phyloP scores from a whole-genome alignment of 768 basidiomycete genomes.

The Favolaschia claudopus region DNA sequence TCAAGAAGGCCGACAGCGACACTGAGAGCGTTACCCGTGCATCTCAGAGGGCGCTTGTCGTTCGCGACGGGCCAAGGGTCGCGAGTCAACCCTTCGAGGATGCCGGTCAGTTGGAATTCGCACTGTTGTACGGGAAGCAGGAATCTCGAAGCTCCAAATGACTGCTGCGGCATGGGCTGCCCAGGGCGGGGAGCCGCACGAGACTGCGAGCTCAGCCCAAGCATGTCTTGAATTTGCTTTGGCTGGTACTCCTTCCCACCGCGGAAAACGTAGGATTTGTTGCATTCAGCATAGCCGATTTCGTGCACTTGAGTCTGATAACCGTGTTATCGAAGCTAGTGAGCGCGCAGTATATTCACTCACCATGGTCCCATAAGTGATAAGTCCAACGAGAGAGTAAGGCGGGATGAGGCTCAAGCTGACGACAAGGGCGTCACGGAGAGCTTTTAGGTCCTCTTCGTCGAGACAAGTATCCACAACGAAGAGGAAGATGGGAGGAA shows the following conservation, averaged over 20 bases:
- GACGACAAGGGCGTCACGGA: conserved; percentile 94
- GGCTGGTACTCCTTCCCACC: conserved; percentile 96
- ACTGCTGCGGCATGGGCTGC: conserved; percentile 79
- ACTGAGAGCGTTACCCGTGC: conserved; percentile 93
- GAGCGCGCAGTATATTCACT: conserved; percentile 28
- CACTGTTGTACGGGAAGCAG: conserved; percentile 89
- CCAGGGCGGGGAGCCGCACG: conserved; percentile 89
- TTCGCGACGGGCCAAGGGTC: conserved; percentile 99
- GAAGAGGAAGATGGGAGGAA: conserved; percentile 96
- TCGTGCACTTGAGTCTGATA: conserved; percentile 97
- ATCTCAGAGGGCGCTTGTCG: conserved; percentile 91
- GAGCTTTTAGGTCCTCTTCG: conserved; percentile 93
- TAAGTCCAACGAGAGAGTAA: conserved; percentile 92
- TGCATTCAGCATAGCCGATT: conserved; percentile 94
- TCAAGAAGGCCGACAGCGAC: conserved; percentile 94
- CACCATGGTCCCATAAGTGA: conserved; percentile 98
- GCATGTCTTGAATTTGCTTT: conserved; percentile 99
- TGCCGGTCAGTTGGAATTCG: conserved; percentile 95
- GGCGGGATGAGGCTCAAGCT: conserved; percentile 93
- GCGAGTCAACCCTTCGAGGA: conserved; percentile 84
- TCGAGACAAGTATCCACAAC: conserved; percentile 97
- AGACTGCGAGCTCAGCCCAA: conserved; percentile 80
- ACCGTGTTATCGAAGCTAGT: not conserved
- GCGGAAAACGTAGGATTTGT: conserved; percentile 98
- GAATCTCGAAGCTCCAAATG: conserved; percentile 90